Percentiles rank a stretch among this genome's conserved stretches.
Evolutionary conservation across 2,329 filamentous ascomycete species (phyloP).

Genomic region (Sordariomycetes sp.): DNA sequence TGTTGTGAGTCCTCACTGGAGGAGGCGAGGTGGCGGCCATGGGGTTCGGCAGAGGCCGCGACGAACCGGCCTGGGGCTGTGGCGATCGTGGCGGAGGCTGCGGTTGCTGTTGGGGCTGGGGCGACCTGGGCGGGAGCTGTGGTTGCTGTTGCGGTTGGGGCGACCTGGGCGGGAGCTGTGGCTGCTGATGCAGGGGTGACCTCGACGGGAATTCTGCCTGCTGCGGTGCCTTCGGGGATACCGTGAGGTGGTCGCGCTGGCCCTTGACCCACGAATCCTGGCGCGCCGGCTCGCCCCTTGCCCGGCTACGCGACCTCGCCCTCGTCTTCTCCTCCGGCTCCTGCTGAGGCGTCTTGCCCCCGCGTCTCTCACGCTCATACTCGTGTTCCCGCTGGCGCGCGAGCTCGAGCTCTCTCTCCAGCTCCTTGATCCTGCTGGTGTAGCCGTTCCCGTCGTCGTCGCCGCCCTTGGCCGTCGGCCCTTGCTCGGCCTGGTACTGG

Average conservation of each 20-base stretch:
- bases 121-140: slow-evolving; percentile 15
- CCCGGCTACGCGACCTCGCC: slow-evolving; percentile 26
- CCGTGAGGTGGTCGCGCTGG: slow-evolving; percentile 51
- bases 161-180: background rate
- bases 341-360: slow-evolving; percentile 19
- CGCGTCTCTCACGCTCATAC: slow-evolving; percentile 45
- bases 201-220: slow-evolving; percentile 14
- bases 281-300: slow-evolving; percentile 30
- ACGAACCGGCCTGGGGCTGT: background rate
- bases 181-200: slow-evolving; percentile 1
- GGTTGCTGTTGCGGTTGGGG: slow-evolving; percentile 6
- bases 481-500: slow-evolving; percentile 70
- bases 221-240: slow-evolving; percentile 29
- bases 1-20: slow-evolving; percentile 25
- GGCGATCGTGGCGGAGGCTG: background rate
- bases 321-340: slow-evolving; percentile 10
- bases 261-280: slow-evolving; percentile 54
- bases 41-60: slow-evolving; percentile 32
- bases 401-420: slow-evolving; percentile 62
- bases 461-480: slow-evolving; percentile 13
- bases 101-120: slow-evolving; percentile 5
- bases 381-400: slow-evolving; percentile 53
- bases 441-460: slow-evolving; percentile 33
- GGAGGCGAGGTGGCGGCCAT: slow-evolving; percentile 10
- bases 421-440: slow-evolving; percentile 61